phyloP scores from a whole-genome alignment of 108 stramenopile genomes.

The Mediolabrus comicus region DNA sequence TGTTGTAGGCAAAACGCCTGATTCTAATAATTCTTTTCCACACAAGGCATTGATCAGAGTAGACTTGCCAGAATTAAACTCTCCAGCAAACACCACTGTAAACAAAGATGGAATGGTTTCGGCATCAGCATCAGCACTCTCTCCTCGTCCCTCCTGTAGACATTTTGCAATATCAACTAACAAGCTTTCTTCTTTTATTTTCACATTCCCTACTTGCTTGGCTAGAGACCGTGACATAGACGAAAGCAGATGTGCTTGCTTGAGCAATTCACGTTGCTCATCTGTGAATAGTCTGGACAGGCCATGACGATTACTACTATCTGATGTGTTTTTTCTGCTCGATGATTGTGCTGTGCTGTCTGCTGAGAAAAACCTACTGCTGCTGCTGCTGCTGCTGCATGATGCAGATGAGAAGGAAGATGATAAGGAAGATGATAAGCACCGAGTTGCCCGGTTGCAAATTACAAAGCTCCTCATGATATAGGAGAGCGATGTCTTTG shows the following conservation, averaged over 20 bases:
- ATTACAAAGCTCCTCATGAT: too few species aligned
- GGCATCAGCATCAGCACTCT: constrained; percentile 1
- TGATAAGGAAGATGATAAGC: too few species aligned
- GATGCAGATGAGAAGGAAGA: too few species aligned
- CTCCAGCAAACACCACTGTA: constrained; percentile 79
- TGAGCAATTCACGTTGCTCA: constrained; percentile 56
- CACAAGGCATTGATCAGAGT: constrained; percentile 83
- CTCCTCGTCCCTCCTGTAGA: constrained; percentile 7
- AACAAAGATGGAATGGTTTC: constrained; percentile 42
- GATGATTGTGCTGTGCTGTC: background rate
- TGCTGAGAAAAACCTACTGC: background rate
- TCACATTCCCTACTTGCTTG: constrained; percentile 46
- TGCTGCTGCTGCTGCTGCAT: too few species aligned
- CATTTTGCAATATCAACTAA: constrained; percentile 25
- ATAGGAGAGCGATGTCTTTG: too few species aligned
- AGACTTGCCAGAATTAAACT: constrained; percentile 89
- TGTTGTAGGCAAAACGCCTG: constrained; percentile 81
- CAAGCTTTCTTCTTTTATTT: constrained; percentile 30
- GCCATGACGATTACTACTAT: background rate
- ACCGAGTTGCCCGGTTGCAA: too few species aligned
- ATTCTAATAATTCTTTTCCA: constrained; percentile 69
- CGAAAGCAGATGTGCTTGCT: constrained; percentile 55
- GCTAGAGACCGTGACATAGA: constrained; percentile 50
- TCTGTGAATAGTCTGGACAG: constrained; percentile 59
- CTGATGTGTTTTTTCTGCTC: too few species aligned